Conservation (phyloP, 2,329 filamentous ascomycete genomes). For the Colletotrichum navitas region DNA sequence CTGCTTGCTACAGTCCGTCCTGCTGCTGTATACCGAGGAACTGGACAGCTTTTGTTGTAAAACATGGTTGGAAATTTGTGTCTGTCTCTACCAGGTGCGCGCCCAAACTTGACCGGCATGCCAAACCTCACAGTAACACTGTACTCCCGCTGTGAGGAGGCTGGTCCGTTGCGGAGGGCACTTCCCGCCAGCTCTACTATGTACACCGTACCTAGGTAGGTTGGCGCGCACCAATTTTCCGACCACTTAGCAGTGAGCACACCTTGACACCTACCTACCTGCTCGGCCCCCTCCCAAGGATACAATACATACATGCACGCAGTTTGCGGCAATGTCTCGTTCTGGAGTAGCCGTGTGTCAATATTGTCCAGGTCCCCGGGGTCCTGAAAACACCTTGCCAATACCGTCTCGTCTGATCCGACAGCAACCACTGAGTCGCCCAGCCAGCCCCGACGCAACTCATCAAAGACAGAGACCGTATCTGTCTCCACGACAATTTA, state of each 20-base stretch:
- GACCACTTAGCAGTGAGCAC: not conserved
- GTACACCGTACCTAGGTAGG: no score
- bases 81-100: not conserved
- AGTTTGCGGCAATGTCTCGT: slow-evolving; percentile 1
- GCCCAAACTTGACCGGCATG: not conserved
- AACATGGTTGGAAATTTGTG: not conserved
- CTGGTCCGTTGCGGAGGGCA: not conserved
- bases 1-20: not conserved
- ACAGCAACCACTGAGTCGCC: not conserved
- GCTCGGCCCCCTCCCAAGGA: not conserved
- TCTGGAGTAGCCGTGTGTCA: slow-evolving; percentile 14
- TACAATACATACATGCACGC: not conserved
- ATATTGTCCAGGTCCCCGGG: slow-evolving; percentile 6
- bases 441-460: slow-evolving; percentile 1
- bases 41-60: not conserved
- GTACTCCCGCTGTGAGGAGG: not conserved
- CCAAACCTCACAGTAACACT: not conserved
- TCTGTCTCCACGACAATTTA: slow-evolving; percentile 30
- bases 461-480: not conserved
- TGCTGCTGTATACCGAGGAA: not conserved
- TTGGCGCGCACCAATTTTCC: not conserved
- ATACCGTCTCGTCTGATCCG: slow-evolving; percentile 1
- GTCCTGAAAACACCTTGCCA: not conserved
- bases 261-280: not conserved
- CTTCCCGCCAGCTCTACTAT: not conserved